phyloP scores from a whole-genome alignment of 2,329 filamentous ascomycete genomes.

The Paecilomyces formosus region DNA sequence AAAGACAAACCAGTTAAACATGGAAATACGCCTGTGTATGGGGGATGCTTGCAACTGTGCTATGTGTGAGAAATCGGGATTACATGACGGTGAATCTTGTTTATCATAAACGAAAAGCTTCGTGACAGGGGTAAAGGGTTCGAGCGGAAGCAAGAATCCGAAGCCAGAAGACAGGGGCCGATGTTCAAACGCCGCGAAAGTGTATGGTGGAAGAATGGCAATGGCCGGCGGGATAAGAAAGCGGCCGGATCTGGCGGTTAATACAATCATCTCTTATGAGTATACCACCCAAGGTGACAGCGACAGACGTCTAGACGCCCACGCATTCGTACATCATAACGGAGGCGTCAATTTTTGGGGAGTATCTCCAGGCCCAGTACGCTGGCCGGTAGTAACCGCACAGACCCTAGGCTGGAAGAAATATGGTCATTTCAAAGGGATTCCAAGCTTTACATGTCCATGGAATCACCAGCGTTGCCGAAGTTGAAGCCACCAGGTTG shows the following conservation, averaged over 20 bases:
- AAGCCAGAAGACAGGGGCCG: constrained; percentile 12
- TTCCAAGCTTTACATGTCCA: constrained; percentile 58
- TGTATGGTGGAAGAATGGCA: not conserved
- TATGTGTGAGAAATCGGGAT: constrained; percentile 18
- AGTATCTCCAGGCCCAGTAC: not conserved
- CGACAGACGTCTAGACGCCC: not conserved
- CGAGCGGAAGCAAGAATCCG: constrained; percentile 8
- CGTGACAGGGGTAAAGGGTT: constrained; percentile 14
- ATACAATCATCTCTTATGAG: not conserved
- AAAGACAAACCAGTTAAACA: constrained; percentile 21
- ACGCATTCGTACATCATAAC: not conserved
- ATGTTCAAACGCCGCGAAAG: constrained; percentile 1
- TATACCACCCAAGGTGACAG: not conserved
- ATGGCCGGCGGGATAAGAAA: not conserved
- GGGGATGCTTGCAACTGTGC: constrained; percentile 25
- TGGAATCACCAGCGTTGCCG: constrained; percentile 63
- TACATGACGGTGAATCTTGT: constrained; percentile 44
- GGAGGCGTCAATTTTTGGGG: not conserved
- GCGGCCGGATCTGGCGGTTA: not conserved
- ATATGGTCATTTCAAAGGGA: constrained; percentile 2
- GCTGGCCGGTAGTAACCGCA: not conserved
- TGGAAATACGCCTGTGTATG: constrained; percentile 34
- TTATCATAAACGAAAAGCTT: constrained; percentile 30
- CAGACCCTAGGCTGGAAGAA: not conserved
- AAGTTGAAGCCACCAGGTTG: constrained; percentile 84